Evolutionary conservation across 306 rosid genomes (phyloP).

Genomic region (Castanopsis chinensis): DNA sequence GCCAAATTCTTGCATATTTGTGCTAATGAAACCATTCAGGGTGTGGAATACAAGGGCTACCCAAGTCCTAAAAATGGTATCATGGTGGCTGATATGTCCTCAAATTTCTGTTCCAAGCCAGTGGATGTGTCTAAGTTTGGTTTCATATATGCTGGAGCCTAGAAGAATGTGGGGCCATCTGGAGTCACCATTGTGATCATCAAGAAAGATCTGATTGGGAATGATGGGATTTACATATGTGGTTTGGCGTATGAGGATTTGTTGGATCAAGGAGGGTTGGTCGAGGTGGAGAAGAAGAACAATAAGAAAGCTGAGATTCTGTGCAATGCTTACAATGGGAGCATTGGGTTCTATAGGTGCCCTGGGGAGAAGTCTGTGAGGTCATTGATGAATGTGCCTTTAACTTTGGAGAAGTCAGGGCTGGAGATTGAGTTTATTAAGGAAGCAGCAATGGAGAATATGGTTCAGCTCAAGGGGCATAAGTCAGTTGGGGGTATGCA

Average conservation of each 20-base stretch:
- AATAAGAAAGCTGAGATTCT: conserved; percentile 67
- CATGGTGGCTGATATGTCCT: conserved; percentile 87
- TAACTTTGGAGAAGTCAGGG: conserved; percentile 80
- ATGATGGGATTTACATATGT: conserved; percentile 74
- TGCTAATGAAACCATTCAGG: conserved; percentile 90
- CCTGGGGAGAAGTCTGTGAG: conserved; percentile 86
- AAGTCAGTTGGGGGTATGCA: conserved; percentile 92
- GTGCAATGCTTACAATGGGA: conserved; percentile 59
- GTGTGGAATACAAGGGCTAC: conserved; percentile 83
- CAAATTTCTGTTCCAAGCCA: conserved; percentile 91
- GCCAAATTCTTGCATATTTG: conserved; percentile 81
- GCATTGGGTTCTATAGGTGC: conserved; percentile 73
- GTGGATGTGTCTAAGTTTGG: conserved; percentile 87
- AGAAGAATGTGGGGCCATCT: conserved; percentile 94
- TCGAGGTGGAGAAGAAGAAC: conserved; percentile 88
- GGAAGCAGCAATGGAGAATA: conserved; percentile 85
- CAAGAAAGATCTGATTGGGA: conserved; percentile 80
- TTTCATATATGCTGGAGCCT: conserved; percentile 85
- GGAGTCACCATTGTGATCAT: conserved; percentile 86
- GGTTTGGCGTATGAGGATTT: conserved; percentile 87
- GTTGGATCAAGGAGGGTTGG: conserved; percentile 79
- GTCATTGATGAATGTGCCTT: conserved; percentile 92
- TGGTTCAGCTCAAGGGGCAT: conserved; percentile 92
- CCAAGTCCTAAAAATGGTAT: conserved; percentile 56
- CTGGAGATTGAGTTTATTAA: conserved; percentile 81